Conservation (phyloP, 164 flowering plant genomes). For the Chimonanthus praecox region DNA sequence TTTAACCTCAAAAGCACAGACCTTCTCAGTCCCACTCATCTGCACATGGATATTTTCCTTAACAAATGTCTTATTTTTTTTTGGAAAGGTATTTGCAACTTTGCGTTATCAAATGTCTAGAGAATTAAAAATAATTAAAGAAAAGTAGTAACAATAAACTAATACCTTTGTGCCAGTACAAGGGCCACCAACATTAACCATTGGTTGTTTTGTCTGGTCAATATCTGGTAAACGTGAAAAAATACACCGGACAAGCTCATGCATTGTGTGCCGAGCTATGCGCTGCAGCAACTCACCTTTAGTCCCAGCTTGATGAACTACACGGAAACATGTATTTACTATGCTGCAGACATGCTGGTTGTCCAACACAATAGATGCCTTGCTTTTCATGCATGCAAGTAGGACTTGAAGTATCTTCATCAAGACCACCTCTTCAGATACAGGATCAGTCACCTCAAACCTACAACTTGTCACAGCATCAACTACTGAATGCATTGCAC, state of each 20-base stretch:
- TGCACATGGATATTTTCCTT: constrained; percentile 12
- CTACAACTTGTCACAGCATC: constrained; percentile 53
- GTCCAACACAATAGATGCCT: constrained; percentile 33
- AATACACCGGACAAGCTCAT: constrained; percentile 42
- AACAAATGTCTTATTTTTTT: neutral
- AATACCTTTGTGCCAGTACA: constrained; percentile 20
- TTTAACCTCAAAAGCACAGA: constrained; percentile 14
- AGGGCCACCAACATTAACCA: constrained; percentile 9
- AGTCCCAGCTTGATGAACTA: constrained; percentile 46
- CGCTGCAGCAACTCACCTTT: constrained; percentile 51
- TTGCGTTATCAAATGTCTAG: neutral
- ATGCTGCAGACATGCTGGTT: constrained; percentile 54
- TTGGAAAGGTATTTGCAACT: neutral
- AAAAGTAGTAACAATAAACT: constrained; percentile 1
- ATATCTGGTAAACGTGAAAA: constrained; percentile 32
- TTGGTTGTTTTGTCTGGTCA: constrained; percentile 13
- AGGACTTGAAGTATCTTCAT: constrained; percentile 54
- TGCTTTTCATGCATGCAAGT: constrained; percentile 46
- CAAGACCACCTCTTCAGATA: constrained; percentile 46
- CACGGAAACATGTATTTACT: constrained; percentile 46
- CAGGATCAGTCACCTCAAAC: constrained; percentile 54
- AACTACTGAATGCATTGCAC: constrained; percentile 38
- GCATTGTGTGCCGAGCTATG: constrained; percentile 52
- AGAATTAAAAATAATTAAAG: neutral
- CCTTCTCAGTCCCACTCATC: constrained; percentile 23